Base-by-base conservation (phyloP, 306 rosid genomes). In the Rosa chinensis region DNA sequence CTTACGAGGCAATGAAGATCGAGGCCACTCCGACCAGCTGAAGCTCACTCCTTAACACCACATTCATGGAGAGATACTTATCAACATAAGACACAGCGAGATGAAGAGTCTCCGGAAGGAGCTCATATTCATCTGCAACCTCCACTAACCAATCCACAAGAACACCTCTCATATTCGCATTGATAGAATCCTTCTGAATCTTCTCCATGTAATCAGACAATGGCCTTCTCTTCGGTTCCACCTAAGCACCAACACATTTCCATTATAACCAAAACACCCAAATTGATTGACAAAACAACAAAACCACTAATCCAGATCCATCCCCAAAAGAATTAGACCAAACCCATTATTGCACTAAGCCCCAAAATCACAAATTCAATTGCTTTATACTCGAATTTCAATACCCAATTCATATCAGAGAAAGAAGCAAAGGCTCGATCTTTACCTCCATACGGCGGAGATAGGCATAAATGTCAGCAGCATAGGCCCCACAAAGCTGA, bases 81-180 rank as follows among this genome's bases (percentile, higher is more conserved):
- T 95, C 98, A 0, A 95, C 83, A 48, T 85, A 91, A 0, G 96
- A 82, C 77, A 93, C 83, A 6, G 85, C 78, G 10, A 91, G 89
- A 78, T 80, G 89, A 21, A 95, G 90, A 8, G 99, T 91, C 17
- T 95, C 99, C 0, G 98, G 86, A 74, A 86, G 82, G 75, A 95
- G 96, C 50, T 83, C 88, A 72, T 91, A 91, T 47, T 95, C 99
- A 70, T 93, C 98, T 0, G 97, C 89, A 83, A 95, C 99, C 79
- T 95, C 97, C 11, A 95, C 93, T 72, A 95, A 76, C 99, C 99
- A 95, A 85, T 95, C 98, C 56, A 95, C 96, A 80, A 95, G 53
- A 47, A 91, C 84, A 8, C 91, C 97, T 42, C 98, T 84, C 98
- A 95, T 93, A 63, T 80, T 85, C 10, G 94, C 88, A 74, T 84